Evolutionary conservation across 2,329 filamentous ascomycete species (phyloP), one percentile per base, ranked within the genome.

Genomic region (Ophiostoma piceae): DNA sequence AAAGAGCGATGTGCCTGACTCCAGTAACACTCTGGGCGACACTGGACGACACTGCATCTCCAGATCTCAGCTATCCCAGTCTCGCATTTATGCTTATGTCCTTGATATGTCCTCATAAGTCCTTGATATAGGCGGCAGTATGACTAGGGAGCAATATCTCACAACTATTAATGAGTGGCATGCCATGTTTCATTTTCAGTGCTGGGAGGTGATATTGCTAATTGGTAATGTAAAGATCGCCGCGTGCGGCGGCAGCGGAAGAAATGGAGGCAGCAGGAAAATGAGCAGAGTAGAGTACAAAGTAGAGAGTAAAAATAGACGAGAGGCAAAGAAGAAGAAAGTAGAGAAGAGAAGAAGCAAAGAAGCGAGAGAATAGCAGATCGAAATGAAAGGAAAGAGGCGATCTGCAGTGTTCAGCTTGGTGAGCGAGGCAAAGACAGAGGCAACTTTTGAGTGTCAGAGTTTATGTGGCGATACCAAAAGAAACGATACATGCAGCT

Each of bases 151-250:
- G 22, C 51, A 57, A 26, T 29, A 47, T 35, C 35, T 35, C 35
- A 35, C 47, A 41, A 12, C 11, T 41, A 14, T 41, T 14, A 41
- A 41, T 41, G 1, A 3, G 12, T 62, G 54, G 51, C 66, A 32
- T 68, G 62, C 64, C 60, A 62, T 71, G 69, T 71, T 67, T 71
- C 69, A 71, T 67, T 71, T 51, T 67, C 69, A 68, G 67, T 68
- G 62, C 62, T 57, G 51, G 51, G 51, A 57, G 51, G 51, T 57
- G 51, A 26, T 57, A 26, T 57, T 57, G 43, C 43, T 47, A 47
- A 26, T 4, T 57, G 51, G 51, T 26, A 57, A 57, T 57, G 22
- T 57, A 11, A 57, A 57, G n/a, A 57, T 64, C 29, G 60, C 29
- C 60, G 29, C 32, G 60, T 35, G 32, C 60, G 32, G 29, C 60